A percentile compares a stretch with the other conserved stretches of the same genome.
Conservation (phyloP, 2,329 filamentous ascomycete species). For the Alternaria longipes region DNA sequence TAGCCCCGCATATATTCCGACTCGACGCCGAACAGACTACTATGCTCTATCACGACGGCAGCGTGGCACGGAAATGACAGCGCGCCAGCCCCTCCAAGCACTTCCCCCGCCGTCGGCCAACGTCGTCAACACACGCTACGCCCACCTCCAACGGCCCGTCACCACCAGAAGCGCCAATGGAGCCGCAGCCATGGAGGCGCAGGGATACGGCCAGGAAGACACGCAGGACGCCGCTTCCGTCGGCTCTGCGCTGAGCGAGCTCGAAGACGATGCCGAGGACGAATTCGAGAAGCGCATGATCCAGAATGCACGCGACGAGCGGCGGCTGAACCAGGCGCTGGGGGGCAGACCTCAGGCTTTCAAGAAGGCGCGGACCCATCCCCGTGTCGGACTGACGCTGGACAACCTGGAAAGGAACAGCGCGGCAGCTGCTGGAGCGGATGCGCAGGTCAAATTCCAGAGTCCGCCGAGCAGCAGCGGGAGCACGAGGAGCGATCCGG, state of each 20-base stretch:
- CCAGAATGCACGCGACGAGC: slow-evolving; percentile 56
- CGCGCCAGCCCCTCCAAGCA: slow-evolving; percentile 46
- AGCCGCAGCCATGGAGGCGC: slow-evolving; percentile 32
- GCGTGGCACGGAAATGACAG: slow-evolving; percentile 39
- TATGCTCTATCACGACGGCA: slow-evolving; percentile 24
- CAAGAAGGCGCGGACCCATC: slow-evolving; percentile 54
- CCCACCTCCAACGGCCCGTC: slow-evolving; percentile 25
- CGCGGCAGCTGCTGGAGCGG: slow-evolving; percentile 19
- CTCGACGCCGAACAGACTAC: slow-evolving; percentile 4
- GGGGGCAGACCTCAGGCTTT: slow-evolving; percentile 50
- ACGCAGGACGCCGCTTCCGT: slow-evolving; percentile 33
- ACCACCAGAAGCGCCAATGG: slow-evolving; percentile 30
- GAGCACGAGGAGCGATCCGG: slow-evolving; percentile 52
- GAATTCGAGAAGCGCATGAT: slow-evolving; percentile 58
- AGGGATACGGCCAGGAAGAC: slow-evolving; percentile 31
- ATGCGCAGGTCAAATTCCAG: slow-evolving; percentile 29
- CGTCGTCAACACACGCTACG: slow-evolving; percentile 35
- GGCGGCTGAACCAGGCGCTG: slow-evolving; percentile 50
- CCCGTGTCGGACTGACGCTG: slow-evolving; percentile 53
- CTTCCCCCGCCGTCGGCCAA: slow-evolving; percentile 44
- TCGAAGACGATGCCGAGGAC: slow-evolving; percentile 55
- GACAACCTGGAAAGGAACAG: slow-evolving; percentile 56
- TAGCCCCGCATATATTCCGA: background rate
- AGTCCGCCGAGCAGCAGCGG: slow-evolving; percentile 51
- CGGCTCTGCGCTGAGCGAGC: slow-evolving; percentile 48